Evolutionary conservation across 164 flowering plant species (phyloP).

Genomic region (Cinnamomum micranthum): DNA sequence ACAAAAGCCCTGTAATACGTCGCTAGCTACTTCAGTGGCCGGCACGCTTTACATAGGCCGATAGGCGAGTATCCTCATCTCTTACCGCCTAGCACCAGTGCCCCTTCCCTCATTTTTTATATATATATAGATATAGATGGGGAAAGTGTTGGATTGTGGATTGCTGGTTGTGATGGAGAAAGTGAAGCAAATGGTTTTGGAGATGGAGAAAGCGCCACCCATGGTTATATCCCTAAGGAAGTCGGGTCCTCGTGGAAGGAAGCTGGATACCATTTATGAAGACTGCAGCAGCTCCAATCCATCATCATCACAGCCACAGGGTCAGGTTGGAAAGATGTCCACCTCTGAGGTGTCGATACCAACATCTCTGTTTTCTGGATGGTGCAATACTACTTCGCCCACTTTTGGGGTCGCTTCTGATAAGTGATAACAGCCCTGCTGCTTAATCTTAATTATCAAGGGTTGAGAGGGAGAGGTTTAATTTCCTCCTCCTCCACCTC

Average conservation of each 20-base stretch:
- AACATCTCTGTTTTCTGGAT: not conserved
- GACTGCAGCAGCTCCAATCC: not conserved
- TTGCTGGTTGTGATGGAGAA: not conserved
- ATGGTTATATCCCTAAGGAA: not conserved
- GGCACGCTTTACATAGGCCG: too few species aligned
- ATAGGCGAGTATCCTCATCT: too few species aligned
- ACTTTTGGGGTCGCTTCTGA: not conserved
- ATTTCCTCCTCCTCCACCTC: too few species aligned
- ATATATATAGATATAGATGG: not conserved
- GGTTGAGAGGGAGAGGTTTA: not conserved
- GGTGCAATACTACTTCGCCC: not conserved
- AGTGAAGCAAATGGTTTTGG: not conserved
- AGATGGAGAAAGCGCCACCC: constrained; percentile 9
- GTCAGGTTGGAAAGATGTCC: not conserved
- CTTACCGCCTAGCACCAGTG: too few species aligned
- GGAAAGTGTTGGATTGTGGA: not conserved
- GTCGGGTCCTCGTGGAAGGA: not conserved
- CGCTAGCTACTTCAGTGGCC: too few species aligned
- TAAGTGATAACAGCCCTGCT: not conserved
- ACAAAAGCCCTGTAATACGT: too few species aligned
- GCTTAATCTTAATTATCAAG: not conserved
- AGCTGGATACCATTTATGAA: constrained; percentile 7
- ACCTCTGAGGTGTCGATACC: not conserved
- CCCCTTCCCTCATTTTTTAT: too few species aligned
- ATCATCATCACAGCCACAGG: not conserved